A percentile compares a stretch with the other conserved stretches of the same genome.
Evolutionary conservation across 306 rosid genomes (phyloP).

Genomic region (Cucumis hystrix): DNA sequence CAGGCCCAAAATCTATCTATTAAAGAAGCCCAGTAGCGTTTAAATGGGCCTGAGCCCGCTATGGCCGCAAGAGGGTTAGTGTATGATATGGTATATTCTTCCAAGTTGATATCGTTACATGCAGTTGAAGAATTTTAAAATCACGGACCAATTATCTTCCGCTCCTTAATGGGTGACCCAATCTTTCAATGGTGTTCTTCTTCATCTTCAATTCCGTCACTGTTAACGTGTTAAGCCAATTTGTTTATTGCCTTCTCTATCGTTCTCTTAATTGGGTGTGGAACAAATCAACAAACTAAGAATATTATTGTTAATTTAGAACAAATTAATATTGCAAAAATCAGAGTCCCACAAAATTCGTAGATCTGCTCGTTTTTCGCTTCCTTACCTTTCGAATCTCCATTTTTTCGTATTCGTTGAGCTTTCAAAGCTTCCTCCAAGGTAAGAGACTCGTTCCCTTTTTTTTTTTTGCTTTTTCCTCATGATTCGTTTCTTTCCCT

Average conservation of each 20-base stretch:
- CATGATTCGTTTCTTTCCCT: neutral
- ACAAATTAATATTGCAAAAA: neutral
- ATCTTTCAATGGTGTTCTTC: neutral
- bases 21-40: neutral
- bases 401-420: conserved; percentile 8
- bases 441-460: conserved; percentile 28
- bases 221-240: neutral
- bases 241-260: neutral
- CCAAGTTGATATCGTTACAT: neutral
- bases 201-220: neutral
- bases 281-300: neutral
- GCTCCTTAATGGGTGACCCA: neutral
- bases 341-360: neutral
- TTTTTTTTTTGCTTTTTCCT: neutral
- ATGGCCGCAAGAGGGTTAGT: neutral
- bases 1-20: neutral
- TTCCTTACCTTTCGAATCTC: conserved; percentile 17
- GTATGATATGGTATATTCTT: neutral
- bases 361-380: conserved; percentile 45
- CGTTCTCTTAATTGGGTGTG: neutral
- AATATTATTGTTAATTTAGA: neutral
- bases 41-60: neutral
- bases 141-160: neutral
- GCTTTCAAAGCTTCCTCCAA: conserved; percentile 30
- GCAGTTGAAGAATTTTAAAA: neutral